These are phyloP conservation scores for Gypsophila paniculata DNA, from an alignment of 179 eudicot species.

Conservation along the genomic window DNA sequence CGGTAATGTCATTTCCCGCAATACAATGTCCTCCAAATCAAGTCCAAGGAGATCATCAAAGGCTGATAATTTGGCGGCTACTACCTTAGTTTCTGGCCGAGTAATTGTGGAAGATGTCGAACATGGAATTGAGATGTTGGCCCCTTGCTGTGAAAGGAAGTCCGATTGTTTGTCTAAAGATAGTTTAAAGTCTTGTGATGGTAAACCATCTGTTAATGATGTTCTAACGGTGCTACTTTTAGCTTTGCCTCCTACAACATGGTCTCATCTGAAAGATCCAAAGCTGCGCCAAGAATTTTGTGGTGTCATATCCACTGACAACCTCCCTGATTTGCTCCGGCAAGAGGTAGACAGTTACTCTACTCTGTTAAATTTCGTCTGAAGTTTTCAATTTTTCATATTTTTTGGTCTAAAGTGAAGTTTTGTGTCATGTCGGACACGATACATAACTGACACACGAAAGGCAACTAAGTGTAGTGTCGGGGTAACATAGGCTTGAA, in stretches of 20 bases:
- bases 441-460: too few species aligned
- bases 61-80: constrained; percentile 18
- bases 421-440: too few species aligned
- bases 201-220: constrained; percentile 34
- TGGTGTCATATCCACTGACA: constrained; percentile 24
- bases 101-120: constrained; percentile 19
- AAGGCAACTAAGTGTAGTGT: too few species aligned
- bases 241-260: constrained; percentile 42
- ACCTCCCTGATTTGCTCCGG: constrained; percentile 34
- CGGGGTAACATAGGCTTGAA: too few species aligned
- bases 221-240: constrained; percentile 35
- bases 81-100: constrained; percentile 24
- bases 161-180: constrained; percentile 19
- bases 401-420: too few species aligned
- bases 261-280: constrained; percentile 31
- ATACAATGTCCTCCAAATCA: constrained; percentile 13
- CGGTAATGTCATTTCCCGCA: constrained; percentile 25
- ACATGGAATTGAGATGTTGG: constrained; percentile 32
- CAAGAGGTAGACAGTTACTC: constrained; percentile 35
- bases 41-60: constrained; percentile 15
- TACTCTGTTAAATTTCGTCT: constrained; percentile 3
- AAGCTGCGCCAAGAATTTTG: constrained; percentile 29
- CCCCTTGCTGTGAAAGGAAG: constrained; percentile 31
- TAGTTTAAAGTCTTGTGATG: constrained; percentile 13
- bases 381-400: too few species aligned